Conservation (phyloP, 2,329 filamentous ascomycete genomes). For the Aspergillus tamarii region DNA sequence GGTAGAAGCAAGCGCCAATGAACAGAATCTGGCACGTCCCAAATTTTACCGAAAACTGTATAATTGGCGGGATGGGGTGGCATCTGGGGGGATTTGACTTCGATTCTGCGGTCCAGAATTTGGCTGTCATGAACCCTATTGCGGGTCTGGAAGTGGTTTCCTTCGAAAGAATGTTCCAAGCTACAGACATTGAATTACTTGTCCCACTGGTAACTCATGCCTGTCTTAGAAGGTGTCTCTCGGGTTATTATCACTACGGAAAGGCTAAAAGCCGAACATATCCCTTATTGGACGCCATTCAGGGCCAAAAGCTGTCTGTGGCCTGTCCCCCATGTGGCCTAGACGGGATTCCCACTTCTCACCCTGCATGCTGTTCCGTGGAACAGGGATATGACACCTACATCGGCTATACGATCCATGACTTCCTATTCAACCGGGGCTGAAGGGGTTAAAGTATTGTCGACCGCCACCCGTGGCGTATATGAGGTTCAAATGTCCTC, state of each 20-base stretch:
- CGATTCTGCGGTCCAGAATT: neutral
- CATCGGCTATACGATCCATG: neutral
- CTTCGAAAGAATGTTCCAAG: neutral
- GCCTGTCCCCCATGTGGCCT: neutral
- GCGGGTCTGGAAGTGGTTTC: neutral
- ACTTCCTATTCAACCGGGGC: neutral
- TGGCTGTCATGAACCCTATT: neutral
- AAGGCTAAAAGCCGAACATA: neutral
- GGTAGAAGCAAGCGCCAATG: neutral
- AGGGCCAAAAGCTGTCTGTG: neutral
- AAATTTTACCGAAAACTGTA: neutral
- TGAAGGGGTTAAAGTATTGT: neutral
- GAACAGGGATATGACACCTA: neutral
- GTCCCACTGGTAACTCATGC: neutral
- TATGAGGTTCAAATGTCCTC: neutral
- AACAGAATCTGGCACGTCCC: neutral
- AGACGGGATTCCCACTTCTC: neutral
- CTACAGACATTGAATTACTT: neutral
- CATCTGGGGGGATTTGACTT: neutral
- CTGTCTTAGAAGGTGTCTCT: neutral
- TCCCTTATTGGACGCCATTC: neutral
- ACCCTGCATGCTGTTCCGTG: neutral
- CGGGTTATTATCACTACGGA: neutral
- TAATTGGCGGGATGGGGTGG: neutral
- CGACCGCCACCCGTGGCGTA: neutral